These are phyloP conservation scores for Pseudogymnoascus sp. DNA, from an alignment of 2,329 filamentous ascomycete genomes.

Conservation along the genomic window DNA sequence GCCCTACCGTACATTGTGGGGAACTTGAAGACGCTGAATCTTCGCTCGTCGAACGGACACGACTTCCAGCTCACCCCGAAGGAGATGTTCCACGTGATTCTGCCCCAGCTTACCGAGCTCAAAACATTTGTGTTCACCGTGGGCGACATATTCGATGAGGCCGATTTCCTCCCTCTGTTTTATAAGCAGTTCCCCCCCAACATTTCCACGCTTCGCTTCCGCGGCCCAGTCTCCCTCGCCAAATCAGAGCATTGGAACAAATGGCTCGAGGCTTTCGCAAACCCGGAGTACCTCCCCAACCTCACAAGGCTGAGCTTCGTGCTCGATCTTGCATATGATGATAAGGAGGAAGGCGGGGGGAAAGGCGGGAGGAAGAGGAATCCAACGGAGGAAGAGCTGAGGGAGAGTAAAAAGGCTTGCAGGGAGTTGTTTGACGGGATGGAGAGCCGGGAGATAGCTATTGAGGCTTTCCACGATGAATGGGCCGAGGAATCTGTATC, in stretches of 20 bases:
- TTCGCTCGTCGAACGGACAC: background rate
- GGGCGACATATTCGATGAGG: background rate
- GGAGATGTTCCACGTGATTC: background rate
- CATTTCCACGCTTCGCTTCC: background rate
- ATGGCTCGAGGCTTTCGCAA: background rate
- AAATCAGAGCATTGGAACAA: background rate
- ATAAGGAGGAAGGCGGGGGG: background rate
- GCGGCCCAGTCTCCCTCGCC: background rate
- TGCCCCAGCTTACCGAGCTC: background rate
- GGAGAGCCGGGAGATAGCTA: background rate
- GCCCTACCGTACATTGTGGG: background rate
- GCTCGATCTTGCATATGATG: constrained; percentile 22
- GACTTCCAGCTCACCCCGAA: background rate
- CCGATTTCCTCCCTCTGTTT: background rate
- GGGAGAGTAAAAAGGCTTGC: background rate
- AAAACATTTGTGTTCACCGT: background rate
- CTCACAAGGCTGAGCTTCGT: background rate
- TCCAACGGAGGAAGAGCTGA: background rate
- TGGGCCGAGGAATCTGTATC: background rate
- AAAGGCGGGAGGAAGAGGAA: background rate
- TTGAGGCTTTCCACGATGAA: background rate
- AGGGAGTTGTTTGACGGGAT: background rate
- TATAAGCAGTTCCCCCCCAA: background rate
- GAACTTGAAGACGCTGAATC: background rate
- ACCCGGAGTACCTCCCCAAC: background rate